phyloP scores from a whole-genome alignment of 2,329 filamentous ascomycete species.

The Fusarium sp. region DNA sequence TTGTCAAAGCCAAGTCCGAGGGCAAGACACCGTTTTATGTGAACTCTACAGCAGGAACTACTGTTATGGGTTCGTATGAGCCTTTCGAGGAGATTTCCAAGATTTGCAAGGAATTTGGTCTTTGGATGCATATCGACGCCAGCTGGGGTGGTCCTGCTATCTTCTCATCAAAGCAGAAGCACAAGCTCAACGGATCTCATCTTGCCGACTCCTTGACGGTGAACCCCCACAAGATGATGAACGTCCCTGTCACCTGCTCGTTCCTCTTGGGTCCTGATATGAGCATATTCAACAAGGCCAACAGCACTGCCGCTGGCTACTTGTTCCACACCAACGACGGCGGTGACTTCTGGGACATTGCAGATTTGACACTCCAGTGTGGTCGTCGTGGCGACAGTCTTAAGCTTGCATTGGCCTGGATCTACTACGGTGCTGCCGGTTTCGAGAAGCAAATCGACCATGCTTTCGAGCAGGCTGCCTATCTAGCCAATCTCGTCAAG shows the following conservation, averaged over 20 bases:
- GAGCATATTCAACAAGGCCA: slow-evolving; percentile 80
- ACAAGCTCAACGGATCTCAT: slow-evolving; percentile 75
- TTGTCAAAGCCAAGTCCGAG: slow-evolving; percentile 69
- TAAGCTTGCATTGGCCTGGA: slow-evolving; percentile 89
- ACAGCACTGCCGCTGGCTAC: slow-evolving; percentile 89
- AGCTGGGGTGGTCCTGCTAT: slow-evolving; percentile 89
- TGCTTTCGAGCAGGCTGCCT: slow-evolving; percentile 76
- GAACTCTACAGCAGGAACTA: slow-evolving; percentile 95
- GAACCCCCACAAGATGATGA: slow-evolving; percentile 98
- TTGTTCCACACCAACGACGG: slow-evolving; percentile 74
- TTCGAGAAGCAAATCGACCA: slow-evolving; percentile 76
- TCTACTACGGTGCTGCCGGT: slow-evolving; percentile 84
- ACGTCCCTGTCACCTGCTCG: slow-evolving; percentile 88
- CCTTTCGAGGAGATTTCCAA: slow-evolving; percentile 76
- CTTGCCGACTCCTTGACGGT: slow-evolving; percentile 85
- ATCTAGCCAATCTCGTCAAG: slow-evolving; percentile 72
- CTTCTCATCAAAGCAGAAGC: slow-evolving; percentile 74
- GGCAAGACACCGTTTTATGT: slow-evolving; percentile 92
- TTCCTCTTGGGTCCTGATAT: slow-evolving; percentile 86
- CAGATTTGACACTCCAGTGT: slow-evolving; percentile 93
- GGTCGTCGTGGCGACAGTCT: slow-evolving; percentile 86
- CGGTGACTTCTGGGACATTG: slow-evolving; percentile 83
- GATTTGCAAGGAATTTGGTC: slow-evolving; percentile 75
- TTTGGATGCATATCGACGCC: slow-evolving; percentile 95
- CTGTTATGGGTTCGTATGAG: slow-evolving; percentile 90